These are phyloP conservation scores for Hymenoscyphus occultus DNA, from an alignment of 2,329 filamentous ascomycete genomes.

Conservation along the genomic window DNA sequence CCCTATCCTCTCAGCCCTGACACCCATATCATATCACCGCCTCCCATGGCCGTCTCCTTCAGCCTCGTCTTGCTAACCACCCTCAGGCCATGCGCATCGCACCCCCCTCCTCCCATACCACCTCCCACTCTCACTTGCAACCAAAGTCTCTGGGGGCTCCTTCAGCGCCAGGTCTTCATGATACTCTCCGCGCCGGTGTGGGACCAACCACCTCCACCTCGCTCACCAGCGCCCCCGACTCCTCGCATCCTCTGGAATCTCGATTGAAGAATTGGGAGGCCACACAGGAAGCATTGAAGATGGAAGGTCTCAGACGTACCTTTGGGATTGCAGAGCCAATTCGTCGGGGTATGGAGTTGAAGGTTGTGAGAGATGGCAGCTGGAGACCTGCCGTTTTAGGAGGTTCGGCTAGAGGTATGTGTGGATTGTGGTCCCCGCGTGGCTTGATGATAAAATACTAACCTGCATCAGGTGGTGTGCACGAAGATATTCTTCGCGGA, in stretches of 20 bases:
- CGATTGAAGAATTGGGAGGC: conserved; percentile 87
- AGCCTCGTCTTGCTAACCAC: conserved; percentile 12
- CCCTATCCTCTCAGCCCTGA: neutral
- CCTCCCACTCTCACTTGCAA: conserved; percentile 60
- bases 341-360: conserved; percentile 89
- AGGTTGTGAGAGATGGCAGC: conserved; percentile 76
- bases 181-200: conserved; percentile 84
- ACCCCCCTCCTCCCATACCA: conserved; percentile 65
- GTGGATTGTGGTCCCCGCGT: neutral
- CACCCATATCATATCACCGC: neutral
- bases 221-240: conserved; percentile 44
- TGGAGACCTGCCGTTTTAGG: conserved; percentile 74
- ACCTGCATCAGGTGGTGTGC: conserved; percentile 51
- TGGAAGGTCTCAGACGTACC: conserved; percentile 80
- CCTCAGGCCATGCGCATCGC: conserved; percentile 83
- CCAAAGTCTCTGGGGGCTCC: conserved; percentile 67
- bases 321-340: conserved; percentile 94
- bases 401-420: conserved; percentile 29
- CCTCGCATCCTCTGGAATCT: conserved; percentile 84
- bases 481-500: conserved; percentile 85
- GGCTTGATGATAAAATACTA: neutral
- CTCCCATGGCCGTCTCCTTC: neutral
- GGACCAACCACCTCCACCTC: conserved; percentile 57
- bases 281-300: conserved; percentile 83
- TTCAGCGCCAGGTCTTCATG: conserved; percentile 88